Evolutionary conservation across 768 basidiomycete genomes (phyloP).

Genomic region (Mycena vulgaris): DNA sequence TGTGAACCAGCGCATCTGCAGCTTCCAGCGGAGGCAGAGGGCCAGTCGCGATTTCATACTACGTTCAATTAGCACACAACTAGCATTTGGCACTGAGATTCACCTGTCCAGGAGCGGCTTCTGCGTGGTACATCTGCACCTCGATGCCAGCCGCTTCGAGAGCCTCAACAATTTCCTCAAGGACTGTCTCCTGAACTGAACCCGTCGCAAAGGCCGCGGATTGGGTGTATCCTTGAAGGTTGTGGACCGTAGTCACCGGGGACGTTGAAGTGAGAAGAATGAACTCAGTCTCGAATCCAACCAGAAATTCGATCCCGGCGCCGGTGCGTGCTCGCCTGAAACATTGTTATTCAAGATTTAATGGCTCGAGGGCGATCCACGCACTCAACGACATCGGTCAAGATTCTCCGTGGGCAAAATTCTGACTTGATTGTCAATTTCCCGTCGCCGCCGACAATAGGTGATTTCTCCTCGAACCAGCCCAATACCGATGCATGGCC

Average conservation of each 20-base stretch:
- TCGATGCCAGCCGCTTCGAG: constrained; percentile 67
- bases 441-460: constrained; percentile 42
- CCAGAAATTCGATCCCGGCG: constrained; percentile 64
- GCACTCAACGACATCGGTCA: background rate
- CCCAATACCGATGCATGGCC: constrained; percentile 77
- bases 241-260: constrained; percentile 61
- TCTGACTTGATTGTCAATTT: background rate
- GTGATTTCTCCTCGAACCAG: constrained; percentile 73
- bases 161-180: constrained; percentile 73
- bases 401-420: background rate
- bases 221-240: constrained; percentile 64
- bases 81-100: too few relatives aligned
- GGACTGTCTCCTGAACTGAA: constrained; percentile 56
- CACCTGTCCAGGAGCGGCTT: constrained; percentile 78
- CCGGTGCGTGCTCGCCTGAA: constrained; percentile 47
- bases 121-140: constrained; percentile 78
- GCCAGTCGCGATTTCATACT: constrained; percentile 78
- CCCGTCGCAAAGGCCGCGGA: constrained; percentile 62
- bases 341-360: background rate
- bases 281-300: constrained; percentile 82
- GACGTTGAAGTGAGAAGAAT: constrained; percentile 69
- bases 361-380: background rate
- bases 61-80: background rate
- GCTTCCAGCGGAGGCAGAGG: constrained; percentile 77
- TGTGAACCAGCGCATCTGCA: constrained; percentile 77